Base-by-base conservation (phyloP, 371 early-diverging fungal species). In the Saksenaea vasiformis region DNA sequence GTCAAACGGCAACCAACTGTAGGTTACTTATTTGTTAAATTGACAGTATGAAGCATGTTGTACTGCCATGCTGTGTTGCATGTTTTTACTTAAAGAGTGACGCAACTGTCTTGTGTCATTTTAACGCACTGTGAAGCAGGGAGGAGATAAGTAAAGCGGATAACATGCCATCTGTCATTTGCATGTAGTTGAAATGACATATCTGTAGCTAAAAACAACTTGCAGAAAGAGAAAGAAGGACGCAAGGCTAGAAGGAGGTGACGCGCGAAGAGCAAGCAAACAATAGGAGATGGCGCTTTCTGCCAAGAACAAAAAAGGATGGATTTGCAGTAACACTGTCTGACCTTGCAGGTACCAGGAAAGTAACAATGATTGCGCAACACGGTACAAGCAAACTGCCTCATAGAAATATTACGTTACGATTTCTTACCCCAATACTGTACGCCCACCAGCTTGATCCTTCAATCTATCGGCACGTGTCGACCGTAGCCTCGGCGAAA, bases 91-190 rank as follows among this genome's bases (percentile, higher is more conserved):
- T n/a, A n/a, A n/a, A n/a, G n/a, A n/a, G n/a, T n/a, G n/a, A n/a
- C n/a, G n/a, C n/a, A n/a, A 14, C 11, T n/a, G 4, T 31, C 31
- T 7, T 7, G 3, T 39, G 39, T 39, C 39, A 39, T n/a, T 39
- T 13, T 8, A 37, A 13, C 39, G 28, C 31, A 31, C 26, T 36
- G 4, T 1, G n/a, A 5, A n/a, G n/a, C 9, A 47, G 22, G 10
- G 79, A 76, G 59, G 57, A 56, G 15, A 90, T 90, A 1, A 35
- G 10, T 22, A 88, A 65, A 41, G 61, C 66, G 15, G 66, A 61
- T 27, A 80, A 54, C 54, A 2, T 60, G 60, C 9, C 60, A 65
- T 13, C 10, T 65, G n/a, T 65, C 65, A 3, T 41, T 59, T 19
- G 65, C 59, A 34, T 55, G 56, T 24, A 79, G 77, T 7, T 74